Evolutionary conservation across 2,329 filamentous ascomycete species (phyloP), one percentile per base, ranked within the genome.

Genomic region (Colletotrichum nymphaeae): DNA sequence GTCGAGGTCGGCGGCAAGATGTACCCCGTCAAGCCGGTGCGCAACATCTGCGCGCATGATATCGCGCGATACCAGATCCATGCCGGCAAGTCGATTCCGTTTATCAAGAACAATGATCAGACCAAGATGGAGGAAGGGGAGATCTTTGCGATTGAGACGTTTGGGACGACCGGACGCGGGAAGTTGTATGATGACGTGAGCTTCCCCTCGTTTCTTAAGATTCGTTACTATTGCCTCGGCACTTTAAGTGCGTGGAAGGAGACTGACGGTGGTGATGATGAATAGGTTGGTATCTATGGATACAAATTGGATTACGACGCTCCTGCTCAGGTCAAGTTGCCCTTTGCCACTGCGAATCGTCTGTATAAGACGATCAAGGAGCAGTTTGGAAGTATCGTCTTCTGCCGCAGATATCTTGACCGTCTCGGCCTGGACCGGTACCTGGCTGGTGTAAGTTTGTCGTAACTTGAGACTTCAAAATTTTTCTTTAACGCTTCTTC

Each of bases 91-190:
- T 95, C 94, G 76, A 94, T 98, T 64, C 96, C 95, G 0, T 98
- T 98, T 79, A 95, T 98, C 76, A 97, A 97, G 87, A 93, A 91
- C 75, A 90, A 90, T 75, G 94, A 97, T 79, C 91, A 93, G 81
- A 97, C 95, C 65, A 98, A 97, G 88, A 98, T 98, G 96, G 95
- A 98, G 85, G 96, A 98, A 84, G 95, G 95, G 55, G 95, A 98
- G 80, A 92, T 95, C 22, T 98, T 97, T 82, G 95, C 95, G 76
- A 97, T 98, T 78, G 95, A 98, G 86, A 98, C 95, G 0, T 98
- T 98, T 82, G 96, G 95, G 74, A 97, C 93, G 81, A 98, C 95
- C 26, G 96, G 95, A 76, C 95, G 94, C 81, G 95, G 95, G 76
- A 93, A 94, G 80, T 94, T 98, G 69, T 87, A 91, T 76, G 95